Percentiles rank a stretch among this genome's conserved stretches.
These are phyloP conservation scores for Aspergillus ibericus DNA, from an alignment of 2,329 filamentous ascomycete genomes.

Conservation along the genomic window DNA sequence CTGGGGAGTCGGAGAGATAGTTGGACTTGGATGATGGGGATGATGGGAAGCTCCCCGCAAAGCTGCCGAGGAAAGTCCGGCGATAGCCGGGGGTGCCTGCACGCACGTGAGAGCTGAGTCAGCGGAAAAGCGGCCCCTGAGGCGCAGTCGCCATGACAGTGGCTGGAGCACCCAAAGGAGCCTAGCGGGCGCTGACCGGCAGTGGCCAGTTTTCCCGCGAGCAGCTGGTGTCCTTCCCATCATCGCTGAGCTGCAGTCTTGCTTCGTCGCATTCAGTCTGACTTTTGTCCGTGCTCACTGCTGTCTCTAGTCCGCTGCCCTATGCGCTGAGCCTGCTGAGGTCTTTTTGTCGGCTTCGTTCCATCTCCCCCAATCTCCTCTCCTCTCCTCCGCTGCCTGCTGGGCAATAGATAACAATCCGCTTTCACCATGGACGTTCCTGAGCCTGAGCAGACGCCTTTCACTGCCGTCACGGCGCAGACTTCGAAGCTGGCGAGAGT, in stretches of 20 bases:
- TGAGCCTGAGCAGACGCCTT: conserved; percentile 87
- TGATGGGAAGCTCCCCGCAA: conserved; percentile 4
- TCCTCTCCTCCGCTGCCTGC: not conserved
- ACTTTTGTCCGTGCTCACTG: not conserved
- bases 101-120: conserved; percentile 15
- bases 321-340: not conserved
- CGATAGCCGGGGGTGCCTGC: not conserved
- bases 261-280: conserved; percentile 1
- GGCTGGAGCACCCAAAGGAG: conserved; percentile 20
- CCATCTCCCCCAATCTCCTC: not conserved
- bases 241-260: not conserved
- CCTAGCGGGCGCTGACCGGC: conserved; percentile 14
- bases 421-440: conserved; percentile 70
- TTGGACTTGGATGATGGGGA: not conserved
- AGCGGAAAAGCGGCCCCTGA: conserved; percentile 1
- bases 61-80: not conserved
- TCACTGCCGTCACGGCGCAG: conserved; percentile 83
- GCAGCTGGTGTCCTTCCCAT: not conserved
- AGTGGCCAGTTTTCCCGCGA: conserved; percentile 34
- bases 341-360: conserved; percentile 2
- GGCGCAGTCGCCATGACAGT: conserved; percentile 18
- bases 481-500: conserved; percentile 56
- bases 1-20: no score
- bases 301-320: not conserved
- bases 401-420: not conserved